Base-by-base conservation (phyloP, 208 protist species). In the Strigomonas culicis region DNA sequence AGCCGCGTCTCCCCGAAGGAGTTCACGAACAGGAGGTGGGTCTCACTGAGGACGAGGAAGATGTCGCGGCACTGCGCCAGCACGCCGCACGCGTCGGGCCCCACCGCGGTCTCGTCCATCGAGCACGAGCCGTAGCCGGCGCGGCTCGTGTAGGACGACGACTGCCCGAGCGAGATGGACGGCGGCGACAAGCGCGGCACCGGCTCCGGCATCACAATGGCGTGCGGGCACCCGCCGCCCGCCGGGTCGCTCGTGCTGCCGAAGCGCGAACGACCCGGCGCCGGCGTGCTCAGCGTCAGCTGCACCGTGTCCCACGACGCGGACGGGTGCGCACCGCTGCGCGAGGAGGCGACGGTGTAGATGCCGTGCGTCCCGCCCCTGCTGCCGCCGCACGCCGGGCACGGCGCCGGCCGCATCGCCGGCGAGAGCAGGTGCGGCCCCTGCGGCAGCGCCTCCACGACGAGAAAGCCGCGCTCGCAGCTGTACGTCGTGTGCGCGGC, bases 1-100 rank as follows among this genome's bases (percentile, higher is more conserved):
- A 73, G 63, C 28, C 64, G 49, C 15, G 75, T 39, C 21, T 68
- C 67, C 0, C 78, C 78, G 22, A 84, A 84, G 8, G 78, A 84
- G 66, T 77, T 76, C 21, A 75, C 15, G 31, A 78, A 84, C 11
- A 84, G 51, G 17, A 84, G 28, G 55, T 75, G 67, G n/a, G 66
- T 69, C 57, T 78, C 72, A 4, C 59, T 63, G 10, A 84, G 17
- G 25, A 65, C 73, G 30, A 77, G 64, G 36, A 79, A 84, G 53
- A 69, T 62, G 41, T 84, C 70, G 22, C 39, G 30, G 39, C 31
- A 62, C 36, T 49, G 57, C 36, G 36, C 27, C n/a, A 62, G 10
- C 19, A 49, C n/a, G 3, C 8, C 8, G 4, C 3, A 4, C 10
- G 19, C 43, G 8, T 49, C 43, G 2, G 43, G 2, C 17, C 2